These are phyloP conservation scores for Vitis hybrid DNA, from an alignment of 177 flowering plant species.

Conservation along the genomic window DNA sequence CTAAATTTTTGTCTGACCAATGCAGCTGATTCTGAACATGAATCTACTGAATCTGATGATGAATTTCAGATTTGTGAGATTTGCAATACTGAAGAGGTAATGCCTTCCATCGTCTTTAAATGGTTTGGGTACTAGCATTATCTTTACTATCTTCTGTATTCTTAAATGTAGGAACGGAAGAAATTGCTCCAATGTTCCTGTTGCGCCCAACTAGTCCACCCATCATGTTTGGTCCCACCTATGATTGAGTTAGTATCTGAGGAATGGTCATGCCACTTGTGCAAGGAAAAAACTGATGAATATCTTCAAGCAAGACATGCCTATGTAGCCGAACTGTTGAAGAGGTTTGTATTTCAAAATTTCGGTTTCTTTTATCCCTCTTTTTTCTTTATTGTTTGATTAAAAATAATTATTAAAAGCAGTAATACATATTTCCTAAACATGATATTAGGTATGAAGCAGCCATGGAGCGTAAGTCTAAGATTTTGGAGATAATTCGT, in stretches of 20 bases:
- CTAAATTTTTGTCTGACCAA: conserved; percentile 8
- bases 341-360: conserved; percentile 47
- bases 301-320: conserved; percentile 62
- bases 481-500: conserved; percentile 81
- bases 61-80: conserved; percentile 98
- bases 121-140: background rate
- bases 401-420: background rate
- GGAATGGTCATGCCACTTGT: conserved; percentile 86
- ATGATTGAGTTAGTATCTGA: conserved; percentile 45
- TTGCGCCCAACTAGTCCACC: conserved; percentile 77
- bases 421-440: background rate
- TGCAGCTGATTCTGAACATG: conserved; percentile 81
- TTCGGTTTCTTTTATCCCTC: background rate
- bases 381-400: background rate
- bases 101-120: background rate
- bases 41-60: conserved; percentile 89
- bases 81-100: conserved; percentile 84
- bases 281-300: conserved; percentile 92
- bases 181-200: conserved; percentile 88
- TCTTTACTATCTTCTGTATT: conserved; percentile 3
- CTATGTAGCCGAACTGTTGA: conserved; percentile 62
- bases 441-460: conserved; percentile 65
- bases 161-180: conserved; percentile 66
- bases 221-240: conserved; percentile 80
- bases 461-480: conserved; percentile 79